A percentile compares a stretch with the other conserved stretches of the same genome.
phyloP scores from a whole-genome alignment of 1,284 basidiomycete genomes.

The Trametes hirsuta region DNA sequence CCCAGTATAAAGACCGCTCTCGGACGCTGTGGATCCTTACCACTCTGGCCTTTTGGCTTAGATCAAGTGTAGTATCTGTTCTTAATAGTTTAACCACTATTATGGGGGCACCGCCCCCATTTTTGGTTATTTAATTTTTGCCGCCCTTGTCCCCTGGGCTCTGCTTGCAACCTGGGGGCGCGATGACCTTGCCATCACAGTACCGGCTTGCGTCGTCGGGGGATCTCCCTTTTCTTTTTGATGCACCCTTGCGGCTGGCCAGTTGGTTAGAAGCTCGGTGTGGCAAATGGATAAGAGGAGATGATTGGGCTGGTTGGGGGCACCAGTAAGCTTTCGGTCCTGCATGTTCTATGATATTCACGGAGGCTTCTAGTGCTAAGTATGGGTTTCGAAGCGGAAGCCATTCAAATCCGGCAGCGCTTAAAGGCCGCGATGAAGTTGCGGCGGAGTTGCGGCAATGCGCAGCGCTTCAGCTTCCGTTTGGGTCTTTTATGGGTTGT shows the following conservation, averaged over 20 bases:
- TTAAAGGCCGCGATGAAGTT: too few relatives aligned
- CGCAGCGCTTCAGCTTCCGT: too few relatives aligned
- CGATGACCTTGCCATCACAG: slow-evolving; percentile 28
- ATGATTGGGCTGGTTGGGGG: too few relatives aligned
- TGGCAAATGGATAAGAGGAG: slow-evolving; percentile 17
- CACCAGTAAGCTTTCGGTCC: too few relatives aligned
- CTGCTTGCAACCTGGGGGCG: slow-evolving; percentile 27
- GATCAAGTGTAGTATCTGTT: slow-evolving; percentile 97
- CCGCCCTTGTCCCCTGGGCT: slow-evolving; percentile 24
- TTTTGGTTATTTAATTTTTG: slow-evolving; percentile 34
- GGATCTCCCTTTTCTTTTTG: slow-evolving; percentile 22
- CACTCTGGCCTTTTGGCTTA: slow-evolving; percentile 96
- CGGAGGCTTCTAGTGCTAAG: too few relatives aligned
- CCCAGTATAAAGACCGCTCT: slow-evolving; percentile 1
- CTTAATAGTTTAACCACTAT: slow-evolving; percentile 83
- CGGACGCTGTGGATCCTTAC: slow-evolving; percentile 39
- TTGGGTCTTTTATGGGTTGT: too few relatives aligned
- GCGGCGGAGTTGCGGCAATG: too few relatives aligned
- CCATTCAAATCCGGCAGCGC: too few relatives aligned
- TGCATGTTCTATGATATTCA: too few relatives aligned
- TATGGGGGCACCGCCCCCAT: slow-evolving; percentile 44
- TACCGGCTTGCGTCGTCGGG: slow-evolving; percentile 23
- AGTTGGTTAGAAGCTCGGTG: slow-evolving; percentile 19
- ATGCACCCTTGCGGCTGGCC: slow-evolving; percentile 16
- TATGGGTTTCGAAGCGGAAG: too few relatives aligned